Conservation (phyloP, 352 stramenopile genomes). For the Aphanomyces astaci region DNA sequence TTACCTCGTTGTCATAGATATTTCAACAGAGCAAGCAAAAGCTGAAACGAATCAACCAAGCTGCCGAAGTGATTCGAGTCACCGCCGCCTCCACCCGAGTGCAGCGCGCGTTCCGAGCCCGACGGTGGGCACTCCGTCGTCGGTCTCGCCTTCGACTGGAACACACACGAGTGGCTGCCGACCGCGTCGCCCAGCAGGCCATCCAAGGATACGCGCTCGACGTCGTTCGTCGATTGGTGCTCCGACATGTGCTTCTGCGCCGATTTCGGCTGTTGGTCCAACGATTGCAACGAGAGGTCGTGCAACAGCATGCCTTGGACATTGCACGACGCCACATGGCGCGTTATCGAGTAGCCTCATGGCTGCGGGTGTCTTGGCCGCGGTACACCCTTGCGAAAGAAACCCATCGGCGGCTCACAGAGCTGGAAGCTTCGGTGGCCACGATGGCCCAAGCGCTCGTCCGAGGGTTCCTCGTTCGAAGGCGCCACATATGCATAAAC, state of each 20-base stretch:
- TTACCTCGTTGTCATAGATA: background rate
- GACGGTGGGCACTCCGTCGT: background rate
- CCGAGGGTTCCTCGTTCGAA: background rate
- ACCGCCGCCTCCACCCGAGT: background rate
- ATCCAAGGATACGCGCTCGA: constrained; percentile 3
- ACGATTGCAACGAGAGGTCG: background rate
- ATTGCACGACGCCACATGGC: background rate
- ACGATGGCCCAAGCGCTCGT: constrained; percentile 4
- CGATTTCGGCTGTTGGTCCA: background rate
- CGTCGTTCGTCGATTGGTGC: background rate
- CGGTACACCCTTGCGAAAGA: background rate
- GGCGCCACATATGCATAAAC: background rate
- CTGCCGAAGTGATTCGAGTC: background rate
- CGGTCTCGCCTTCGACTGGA: background rate
- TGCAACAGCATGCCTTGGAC: background rate
- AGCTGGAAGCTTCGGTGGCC: background rate
- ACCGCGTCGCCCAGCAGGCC: background rate
- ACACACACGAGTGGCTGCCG: background rate
- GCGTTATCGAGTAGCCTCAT: background rate
- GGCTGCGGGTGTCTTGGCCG: background rate
- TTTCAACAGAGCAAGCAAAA: constrained; percentile 15
- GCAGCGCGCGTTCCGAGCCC: background rate
- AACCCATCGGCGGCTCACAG: background rate
- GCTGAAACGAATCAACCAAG: background rate
- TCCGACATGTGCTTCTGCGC: background rate